Percentiles rank a stretch among this genome's conserved stretches.
phyloP scores from a whole-genome alignment of 2,329 filamentous ascomycete genomes.

The Ophiocordyceps australis region DNA sequence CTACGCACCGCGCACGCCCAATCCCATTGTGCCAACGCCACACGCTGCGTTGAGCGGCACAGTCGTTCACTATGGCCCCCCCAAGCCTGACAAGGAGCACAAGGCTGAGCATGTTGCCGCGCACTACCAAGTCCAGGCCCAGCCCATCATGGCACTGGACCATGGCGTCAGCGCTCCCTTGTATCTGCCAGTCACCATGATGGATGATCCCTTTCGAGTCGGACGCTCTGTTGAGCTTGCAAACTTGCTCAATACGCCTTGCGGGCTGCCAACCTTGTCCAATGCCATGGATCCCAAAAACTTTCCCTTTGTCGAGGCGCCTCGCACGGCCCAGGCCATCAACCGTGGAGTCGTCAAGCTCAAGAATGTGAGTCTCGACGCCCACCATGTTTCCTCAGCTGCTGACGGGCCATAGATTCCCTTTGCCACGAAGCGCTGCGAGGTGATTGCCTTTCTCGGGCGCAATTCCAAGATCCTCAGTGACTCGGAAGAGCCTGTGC shows the following conservation, averaged over 20 bases:
- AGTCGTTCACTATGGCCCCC: too few species aligned
- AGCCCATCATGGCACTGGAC: too few species aligned
- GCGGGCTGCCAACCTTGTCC: conserved; percentile 14
- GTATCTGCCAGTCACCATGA: too few species aligned
- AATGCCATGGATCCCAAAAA: conserved; percentile 17
- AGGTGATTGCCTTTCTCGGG: conserved; percentile 40
- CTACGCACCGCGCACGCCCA: conserved; percentile 18
- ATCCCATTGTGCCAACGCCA: too few species aligned
- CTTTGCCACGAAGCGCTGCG: conserved; percentile 30
- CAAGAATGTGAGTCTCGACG: conserved; percentile 23
- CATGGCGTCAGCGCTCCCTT: too few species aligned
- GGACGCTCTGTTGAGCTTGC: conserved; percentile 19
- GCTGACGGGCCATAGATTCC: conserved; percentile 28
- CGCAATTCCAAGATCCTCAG: conserved; percentile 35
- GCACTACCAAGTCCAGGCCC: too few species aligned
- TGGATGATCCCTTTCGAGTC: too few species aligned
- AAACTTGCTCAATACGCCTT: conserved; percentile 13
- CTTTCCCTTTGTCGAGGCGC: conserved; percentile 28
- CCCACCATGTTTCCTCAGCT: background rate
- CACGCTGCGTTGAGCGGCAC: too few species aligned
- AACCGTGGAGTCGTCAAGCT: conserved; percentile 28
- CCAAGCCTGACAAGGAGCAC: too few species aligned
- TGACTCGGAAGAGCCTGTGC: conserved; percentile 35
- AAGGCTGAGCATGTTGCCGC: too few species aligned
- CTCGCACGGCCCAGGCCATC: conserved; percentile 9